These are phyloP conservation scores for Fraxinus platypoda DNA, from an alignment of 305 asterid genomes.

Conservation along the genomic window DNA sequence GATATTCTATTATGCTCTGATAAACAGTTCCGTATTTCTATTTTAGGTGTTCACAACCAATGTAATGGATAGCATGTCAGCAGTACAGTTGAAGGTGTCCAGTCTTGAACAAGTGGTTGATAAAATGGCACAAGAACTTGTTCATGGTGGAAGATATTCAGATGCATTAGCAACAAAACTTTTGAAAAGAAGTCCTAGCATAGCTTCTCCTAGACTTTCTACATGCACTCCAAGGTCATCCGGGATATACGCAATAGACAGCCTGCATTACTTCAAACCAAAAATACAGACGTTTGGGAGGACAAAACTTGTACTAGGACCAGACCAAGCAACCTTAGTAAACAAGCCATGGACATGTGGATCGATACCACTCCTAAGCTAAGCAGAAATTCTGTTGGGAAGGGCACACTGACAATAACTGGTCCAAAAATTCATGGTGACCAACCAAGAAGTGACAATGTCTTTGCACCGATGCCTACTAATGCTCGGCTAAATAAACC, in stretches of 20 bases:
- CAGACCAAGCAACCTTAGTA: conserved; percentile 49
- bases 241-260: conserved; percentile 52
- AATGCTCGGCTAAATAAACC: conserved; percentile 45
- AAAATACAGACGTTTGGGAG: conserved; percentile 49
- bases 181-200: conserved; percentile 53
- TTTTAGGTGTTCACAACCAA: conserved; percentile 68
- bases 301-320: conserved; percentile 46
- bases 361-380: conserved; percentile 47
- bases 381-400: conserved; percentile 45
- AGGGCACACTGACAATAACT: conserved; percentile 37
- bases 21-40: conserved; percentile 7
- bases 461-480: conserved; percentile 40
- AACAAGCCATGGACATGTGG: conserved; percentile 58
- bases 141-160: conserved; percentile 50
- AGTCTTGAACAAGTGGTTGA: conserved; percentile 73
- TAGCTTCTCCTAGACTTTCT: conserved; percentile 73
- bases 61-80: conserved; percentile 70
- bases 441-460: conserved; percentile 36
- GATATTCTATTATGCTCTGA: not conserved
- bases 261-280: conserved; percentile 42
- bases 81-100: conserved; percentile 77
- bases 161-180: conserved; percentile 47
- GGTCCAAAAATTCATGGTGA: conserved; percentile 43
- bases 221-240: conserved; percentile 78
- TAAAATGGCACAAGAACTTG: conserved; percentile 65